Percentiles rank a stretch among this genome's conserved stretches.
These are phyloP conservation scores for Claviceps africana DNA, from an alignment of 2,329 filamentous ascomycete genomes.

Conservation along the genomic window DNA sequence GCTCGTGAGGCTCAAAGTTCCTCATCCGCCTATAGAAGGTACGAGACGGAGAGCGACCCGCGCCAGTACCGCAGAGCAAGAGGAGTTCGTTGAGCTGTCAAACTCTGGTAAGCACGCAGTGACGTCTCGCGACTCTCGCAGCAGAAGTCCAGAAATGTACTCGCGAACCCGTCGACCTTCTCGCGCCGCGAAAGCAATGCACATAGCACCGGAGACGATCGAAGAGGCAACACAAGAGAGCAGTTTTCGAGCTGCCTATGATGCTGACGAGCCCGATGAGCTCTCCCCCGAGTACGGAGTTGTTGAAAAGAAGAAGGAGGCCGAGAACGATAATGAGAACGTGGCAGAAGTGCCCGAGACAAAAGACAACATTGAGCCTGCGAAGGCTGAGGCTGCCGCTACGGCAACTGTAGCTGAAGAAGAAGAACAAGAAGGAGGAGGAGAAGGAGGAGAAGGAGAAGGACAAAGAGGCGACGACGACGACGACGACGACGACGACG, in stretches of 20 bases:
- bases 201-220: conserved; percentile 33
- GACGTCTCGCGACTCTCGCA: conserved; percentile 34
- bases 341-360: conserved; percentile 14
- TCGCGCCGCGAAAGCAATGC: conserved; percentile 36
- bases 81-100: conserved; percentile 43
- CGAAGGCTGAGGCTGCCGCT: conserved; percentile 15
- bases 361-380: conserved; percentile 12
- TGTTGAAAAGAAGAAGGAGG: conserved; percentile 16
- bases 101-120: conserved; percentile 46
- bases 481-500: conserved; percentile 34
- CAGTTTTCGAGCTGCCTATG: conserved; percentile 18
- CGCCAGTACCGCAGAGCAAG: conserved; percentile 39
- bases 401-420: conserved; percentile 8
- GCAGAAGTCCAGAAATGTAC: conserved; percentile 40
- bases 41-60: conserved; percentile 35
- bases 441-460: too few relatives aligned
- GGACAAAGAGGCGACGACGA: too few relatives aligned
- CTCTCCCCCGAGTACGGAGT: conserved; percentile 19
- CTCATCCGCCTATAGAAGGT: conserved; percentile 14
- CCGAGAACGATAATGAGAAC: conserved; percentile 12
- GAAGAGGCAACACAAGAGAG: conserved; percentile 42
- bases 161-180: conserved; percentile 29
- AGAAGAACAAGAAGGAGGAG: conserved; percentile 5
- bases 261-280: conserved; percentile 24
- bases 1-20: conserved; percentile 33